Base-by-base conservation (phyloP, 352 stramenopile genomes). In the Aphanomyces stellatus region DNA sequence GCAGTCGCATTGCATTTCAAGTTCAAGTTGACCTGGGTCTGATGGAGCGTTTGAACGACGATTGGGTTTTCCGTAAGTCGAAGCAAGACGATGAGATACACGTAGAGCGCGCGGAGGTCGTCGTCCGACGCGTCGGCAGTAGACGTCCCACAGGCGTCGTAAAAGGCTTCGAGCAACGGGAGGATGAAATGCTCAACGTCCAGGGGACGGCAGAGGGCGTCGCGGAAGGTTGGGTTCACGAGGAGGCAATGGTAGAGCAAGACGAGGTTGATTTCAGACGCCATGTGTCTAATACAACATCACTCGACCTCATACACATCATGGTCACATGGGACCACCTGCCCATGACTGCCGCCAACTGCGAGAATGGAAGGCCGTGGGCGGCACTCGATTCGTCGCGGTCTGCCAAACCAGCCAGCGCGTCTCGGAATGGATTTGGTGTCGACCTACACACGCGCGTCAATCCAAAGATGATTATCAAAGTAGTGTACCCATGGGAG, bases 41-140 rank as follows among this genome's bases (percentile, higher is more conserved):
- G 79, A 57, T 93, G 82, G n/a, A 84, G 77, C 10, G 74, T 74
- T 5, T 71, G 71, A 24, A 91, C 81, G 66, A 93, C 90, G 33
- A 70, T 53, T 6, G 74, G 51, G 30, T 89, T 74, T 48, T 90
- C 80, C 4, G 82, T 90, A 51, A 81, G 85, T 17, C 79, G 85
- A 24, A 91, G 65, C 55, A 93, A 51, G 27, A 86, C 75, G 34
- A 90, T 84, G 37, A 91, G 73, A 13, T 90, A 67, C 75, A 91
- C 81, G 59, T 90, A 93, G 30, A 93, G 69, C 0, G n/a, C 77
- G 78, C 8, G 73, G 85, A 25, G 84, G 81, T 22, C 86, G 78
- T 35, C 22, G 49, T 4, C 37, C 1, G 37, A 46, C n/a, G 13
- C n/a, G n/a, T n/a, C 37, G n/a, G n/a, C 0, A n/a, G 37, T 46